Conservation (phyloP, 2,329 filamentous ascomycete genomes). For the Cyclaneusma minus region DNA sequence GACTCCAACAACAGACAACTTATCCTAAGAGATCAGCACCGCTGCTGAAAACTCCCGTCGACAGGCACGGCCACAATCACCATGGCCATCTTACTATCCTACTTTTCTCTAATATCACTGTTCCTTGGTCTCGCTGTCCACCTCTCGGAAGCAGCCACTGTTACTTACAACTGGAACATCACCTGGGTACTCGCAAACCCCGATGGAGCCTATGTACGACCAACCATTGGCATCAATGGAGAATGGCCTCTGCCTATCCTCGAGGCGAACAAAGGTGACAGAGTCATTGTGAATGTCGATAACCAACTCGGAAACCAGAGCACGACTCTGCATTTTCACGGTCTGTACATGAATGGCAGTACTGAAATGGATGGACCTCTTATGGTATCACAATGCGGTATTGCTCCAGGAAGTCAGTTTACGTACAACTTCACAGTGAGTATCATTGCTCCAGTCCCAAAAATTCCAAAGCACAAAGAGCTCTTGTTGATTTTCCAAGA, state of each 20-base stretch:
- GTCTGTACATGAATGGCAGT: conserved; percentile 51
- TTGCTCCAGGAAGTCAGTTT: conserved; percentile 47
- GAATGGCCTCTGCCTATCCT: conserved; percentile 60
- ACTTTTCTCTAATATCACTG: conserved; percentile 21
- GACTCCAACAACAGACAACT: too few relatives aligned
- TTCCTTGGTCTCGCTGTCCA: conserved; percentile 14
- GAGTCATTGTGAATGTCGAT: conserved; percentile 37
- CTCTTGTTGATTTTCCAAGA: conserved; percentile 16
- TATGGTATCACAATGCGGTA: conserved; percentile 50
- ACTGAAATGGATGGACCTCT: conserved; percentile 56
- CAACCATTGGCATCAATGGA: conserved; percentile 64
- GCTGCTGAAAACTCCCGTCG: too few relatives aligned
- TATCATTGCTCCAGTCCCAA: conserved; percentile 1
- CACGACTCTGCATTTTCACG: conserved; percentile 56
- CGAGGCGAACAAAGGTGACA: conserved; percentile 45
- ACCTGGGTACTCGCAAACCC: conserved; percentile 59
- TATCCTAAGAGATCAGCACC: too few relatives aligned
- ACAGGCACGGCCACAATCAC: too few relatives aligned
- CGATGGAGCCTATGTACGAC: conserved; percentile 46
- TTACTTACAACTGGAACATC: conserved; percentile 51
- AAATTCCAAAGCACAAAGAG: conserved; percentile 1
- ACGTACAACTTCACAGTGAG: conserved; percentile 53
- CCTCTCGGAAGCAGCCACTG: conserved; percentile 25
- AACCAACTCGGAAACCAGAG: conserved; percentile 47
- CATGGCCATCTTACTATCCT: conserved; percentile 29